phyloP scores from a whole-genome alignment of 23 red algal species.

The Gracilaria vermiculophylla region DNA sequence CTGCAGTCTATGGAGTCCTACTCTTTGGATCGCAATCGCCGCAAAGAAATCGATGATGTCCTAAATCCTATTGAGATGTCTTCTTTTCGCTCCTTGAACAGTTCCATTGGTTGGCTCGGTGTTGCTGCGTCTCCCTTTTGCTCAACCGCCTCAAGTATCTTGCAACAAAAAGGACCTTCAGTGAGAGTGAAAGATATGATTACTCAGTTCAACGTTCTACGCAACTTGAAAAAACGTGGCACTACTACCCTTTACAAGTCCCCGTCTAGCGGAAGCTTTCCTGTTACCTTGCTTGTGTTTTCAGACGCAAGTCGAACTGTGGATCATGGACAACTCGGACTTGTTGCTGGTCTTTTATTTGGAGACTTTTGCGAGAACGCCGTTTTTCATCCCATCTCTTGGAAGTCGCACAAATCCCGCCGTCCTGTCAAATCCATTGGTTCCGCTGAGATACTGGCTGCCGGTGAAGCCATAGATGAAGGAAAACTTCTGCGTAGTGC shows the following conservation, averaged over 20 bases:
- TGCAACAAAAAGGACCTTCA: slow-evolving; percentile 18
- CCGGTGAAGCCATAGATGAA: slow-evolving; percentile 25
- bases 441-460: slow-evolving; percentile 39
- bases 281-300: background rate
- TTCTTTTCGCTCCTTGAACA: slow-evolving; percentile 19
- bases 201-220: background rate
- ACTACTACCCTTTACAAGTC: background rate
- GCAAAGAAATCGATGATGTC: background rate
- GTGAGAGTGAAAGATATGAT: background rate
- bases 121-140: slow-evolving; percentile 29
- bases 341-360: slow-evolving; percentile 10
- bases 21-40: background rate
- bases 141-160: background rate
- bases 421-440: slow-evolving; percentile 15
- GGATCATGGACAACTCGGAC: background rate
- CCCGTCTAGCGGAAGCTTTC: background rate
- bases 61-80: slow-evolving; percentile 16
- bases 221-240: slow-evolving; percentile 13
- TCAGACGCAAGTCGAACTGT: background rate
- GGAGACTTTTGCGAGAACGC: background rate
- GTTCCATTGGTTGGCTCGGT: slow-evolving; percentile 7
- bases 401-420: slow-evolving; percentile 17
- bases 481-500: slow-evolving; percentile 9
- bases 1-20: background rate
- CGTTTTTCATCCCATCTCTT: slow-evolving; percentile 44